Evolutionary conservation across 1,284 basidiomycete species (phyloP), one percentile per base, ranked within the genome.

Genomic region (Cerrena zonata): DNA sequence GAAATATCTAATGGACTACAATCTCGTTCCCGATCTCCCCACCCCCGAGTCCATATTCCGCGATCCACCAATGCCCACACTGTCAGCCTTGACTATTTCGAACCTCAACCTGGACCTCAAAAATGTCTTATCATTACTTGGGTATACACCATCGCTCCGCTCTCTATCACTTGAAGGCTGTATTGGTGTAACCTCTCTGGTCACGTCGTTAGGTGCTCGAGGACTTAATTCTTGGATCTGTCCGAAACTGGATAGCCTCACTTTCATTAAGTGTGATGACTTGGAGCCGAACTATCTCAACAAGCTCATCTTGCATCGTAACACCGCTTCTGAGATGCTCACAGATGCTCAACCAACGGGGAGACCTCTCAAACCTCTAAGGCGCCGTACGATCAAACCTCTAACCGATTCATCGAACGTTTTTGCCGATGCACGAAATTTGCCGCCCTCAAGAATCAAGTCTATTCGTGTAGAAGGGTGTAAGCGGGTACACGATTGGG

Each of bases 211-310:
- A 22, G 27, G 21, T 21, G 13, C 43, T 23, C 46, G 30, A 25
- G 45, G 21, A 7, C 38, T 21, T 23, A 46, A 36, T n/a, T 64
- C 36, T 57, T 68, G 64, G 65, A 69, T 73, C 43, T 81, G 80
- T 57, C 75, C 79, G 18, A 66, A 66, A 13, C 67, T 82, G 45
- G 72, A 75, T 55, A 67, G 70, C 18, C 62, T 81, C 34, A 66
- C 72, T 23, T 66, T 82, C 47, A 77, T 73, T 72, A 67, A 67
- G 45, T 81, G 78, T 60, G 52, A 62, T 37, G 75, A 78, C 56
- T 62, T 79, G 48, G 58, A 67, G 36, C 66, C 73, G 39, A 53
- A 27, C 11, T 52, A 52, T 34, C 46, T 58, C 18, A 34, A 26
- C 23, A 43, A 46, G 12, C 38, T 53, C 24, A 21, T 58, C 5